phyloP scores from a whole-genome alignment of 108 stramenopile genomes.

The Nitzschia palea region DNA sequence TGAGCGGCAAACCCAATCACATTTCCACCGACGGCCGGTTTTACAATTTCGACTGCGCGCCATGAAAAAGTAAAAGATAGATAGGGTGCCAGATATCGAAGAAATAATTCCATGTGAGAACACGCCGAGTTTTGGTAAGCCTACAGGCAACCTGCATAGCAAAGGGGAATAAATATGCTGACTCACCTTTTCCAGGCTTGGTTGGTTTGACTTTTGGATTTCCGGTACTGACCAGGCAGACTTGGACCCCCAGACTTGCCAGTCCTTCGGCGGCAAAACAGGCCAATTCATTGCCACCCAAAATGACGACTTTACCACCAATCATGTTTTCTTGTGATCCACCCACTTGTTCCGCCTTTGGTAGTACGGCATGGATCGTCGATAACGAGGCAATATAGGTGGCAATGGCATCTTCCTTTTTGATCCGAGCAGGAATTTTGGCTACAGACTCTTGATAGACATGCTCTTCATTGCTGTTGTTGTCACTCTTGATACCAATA shows the following conservation, averaged over 20 bases:
- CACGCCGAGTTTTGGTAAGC: not conserved
- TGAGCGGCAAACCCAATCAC: conserved; percentile 62
- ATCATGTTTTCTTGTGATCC: conserved; percentile 34
- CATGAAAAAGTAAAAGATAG: no score
- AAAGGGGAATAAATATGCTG: not conserved
- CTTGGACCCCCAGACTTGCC: conserved; percentile 64
- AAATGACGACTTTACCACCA: conserved; percentile 52
- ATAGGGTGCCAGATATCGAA: no score
- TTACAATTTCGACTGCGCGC: conserved; percentile 48
- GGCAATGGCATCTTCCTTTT: conserved; percentile 55
- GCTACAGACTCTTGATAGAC: conserved; percentile 63
- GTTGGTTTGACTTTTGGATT: conserved; percentile 14
- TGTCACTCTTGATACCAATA: conserved; percentile 33
- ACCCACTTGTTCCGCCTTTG: conserved; percentile 50
- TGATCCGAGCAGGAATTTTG: conserved; percentile 44
- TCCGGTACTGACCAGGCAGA: conserved; percentile 57
- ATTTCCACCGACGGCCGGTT: conserved; percentile 48
- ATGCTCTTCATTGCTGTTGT: not conserved
- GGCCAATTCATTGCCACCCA: conserved; percentile 75
- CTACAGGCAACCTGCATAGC: not conserved
- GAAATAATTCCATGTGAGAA: not conserved
- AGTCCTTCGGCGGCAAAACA: conserved; percentile 67
- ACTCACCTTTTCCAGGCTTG: conserved; percentile 29
- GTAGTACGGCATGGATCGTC: conserved; percentile 62
- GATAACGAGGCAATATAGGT: conserved; percentile 58